phyloP scores from a whole-genome alignment of 257 asterid genomes.

The Coffea eugenioides region DNA sequence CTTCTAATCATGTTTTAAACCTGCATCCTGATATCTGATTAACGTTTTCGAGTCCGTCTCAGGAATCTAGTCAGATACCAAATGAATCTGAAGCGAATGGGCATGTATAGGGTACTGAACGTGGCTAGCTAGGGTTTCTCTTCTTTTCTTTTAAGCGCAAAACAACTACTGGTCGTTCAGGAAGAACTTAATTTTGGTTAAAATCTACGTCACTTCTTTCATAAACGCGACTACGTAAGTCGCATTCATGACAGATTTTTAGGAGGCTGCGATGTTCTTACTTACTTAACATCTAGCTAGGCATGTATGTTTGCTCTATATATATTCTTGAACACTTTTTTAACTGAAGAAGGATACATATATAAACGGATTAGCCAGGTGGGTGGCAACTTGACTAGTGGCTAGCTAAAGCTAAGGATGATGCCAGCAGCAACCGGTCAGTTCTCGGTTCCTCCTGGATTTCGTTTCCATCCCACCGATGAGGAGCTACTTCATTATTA shows the following conservation, averaged over 20 bases:
- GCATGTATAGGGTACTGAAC: too few species aligned
- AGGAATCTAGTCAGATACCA: background rate
- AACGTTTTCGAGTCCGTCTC: background rate
- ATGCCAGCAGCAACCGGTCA: slow-evolving; percentile 34
- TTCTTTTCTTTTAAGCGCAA: too few species aligned
- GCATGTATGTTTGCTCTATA: background rate
- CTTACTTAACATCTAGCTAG: background rate
- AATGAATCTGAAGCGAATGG: too few species aligned
- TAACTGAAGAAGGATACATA: background rate
- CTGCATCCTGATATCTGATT: background rate
- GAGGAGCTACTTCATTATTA: slow-evolving; percentile 77
- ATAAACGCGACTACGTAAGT: too few species aligned
- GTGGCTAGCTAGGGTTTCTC: too few species aligned
- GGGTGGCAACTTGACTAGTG: background rate
- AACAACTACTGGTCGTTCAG: too few species aligned
- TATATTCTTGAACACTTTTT: too few species aligned
- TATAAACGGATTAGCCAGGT: background rate
- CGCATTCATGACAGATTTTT: too few species aligned
- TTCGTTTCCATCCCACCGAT: slow-evolving; percentile 85
- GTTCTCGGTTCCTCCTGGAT: slow-evolving; percentile 76
- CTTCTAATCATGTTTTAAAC: background rate
- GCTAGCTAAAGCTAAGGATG: slow-evolving; percentile 28
- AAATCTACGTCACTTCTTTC: too few species aligned
- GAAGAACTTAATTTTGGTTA: too few species aligned
- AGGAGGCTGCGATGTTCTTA: too few species aligned